Base-by-base conservation (phyloP, 805 yeast species). In the Yarrowia sp. region DNA sequence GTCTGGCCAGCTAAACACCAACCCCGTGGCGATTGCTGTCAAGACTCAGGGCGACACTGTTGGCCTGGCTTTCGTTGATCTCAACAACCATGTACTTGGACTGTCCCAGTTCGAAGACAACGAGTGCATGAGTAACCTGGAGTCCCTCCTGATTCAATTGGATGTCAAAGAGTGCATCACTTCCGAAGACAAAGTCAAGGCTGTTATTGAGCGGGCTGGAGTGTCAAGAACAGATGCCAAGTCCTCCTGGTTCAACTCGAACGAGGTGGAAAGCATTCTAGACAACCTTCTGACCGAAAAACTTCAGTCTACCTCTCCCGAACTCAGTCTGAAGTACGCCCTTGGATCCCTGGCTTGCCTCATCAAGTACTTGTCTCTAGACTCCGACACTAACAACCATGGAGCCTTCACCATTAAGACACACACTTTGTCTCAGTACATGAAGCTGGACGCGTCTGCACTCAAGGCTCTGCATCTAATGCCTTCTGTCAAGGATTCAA, bases 391-490 rank as follows among this genome's bases (percentile, higher is more conserved):
- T 63, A 73, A 83, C 9, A 81, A 83, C 66, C 77, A 81, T 41
- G 89, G 88, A 17, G 67, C 73, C 59, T 75, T 80, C 16, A 85
- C 81, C 69, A 76, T 95, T 26, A 82, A 82, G 30, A 82, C 83
- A 68, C 93, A 92, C 74, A 86, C 87, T 66, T 79, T 93, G 58
- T 79, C 84, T n/a, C 86, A 88, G 68, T 92, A 81, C 74, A 90
- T 95, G 96, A 89, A 90, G 71, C 81, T 95, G 56, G 99, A 95
- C 73, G 85, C 93, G 6, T 86, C 98, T 0, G 96, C 98, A 0
- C 84, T 92, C 63, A 85, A 85, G 65, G 96, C 98, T 0, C 79
- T 95, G 66, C 93, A 93, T 72, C 79, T 95, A 28, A 90, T 92
- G 77, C 96, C 98, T 11, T 75, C 79, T 3, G 76, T 79, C 8